Percentiles rank a stretch among this genome's conserved stretches.
Conservation (phyloP, 2,329 filamentous ascomycete species). For the Aspergillus jensenii region DNA sequence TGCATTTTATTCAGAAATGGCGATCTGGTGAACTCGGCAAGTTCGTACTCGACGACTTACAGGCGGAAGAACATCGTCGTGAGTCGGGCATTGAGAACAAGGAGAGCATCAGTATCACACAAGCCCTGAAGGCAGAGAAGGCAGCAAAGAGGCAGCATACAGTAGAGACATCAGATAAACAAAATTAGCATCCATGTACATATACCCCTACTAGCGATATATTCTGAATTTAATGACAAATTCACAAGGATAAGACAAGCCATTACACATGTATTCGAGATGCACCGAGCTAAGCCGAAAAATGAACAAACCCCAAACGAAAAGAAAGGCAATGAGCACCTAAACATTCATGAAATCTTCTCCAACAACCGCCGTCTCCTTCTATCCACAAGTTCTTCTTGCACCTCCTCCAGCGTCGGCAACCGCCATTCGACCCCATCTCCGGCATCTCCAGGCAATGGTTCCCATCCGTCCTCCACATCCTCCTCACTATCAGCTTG, state of each 20-base stretch:
- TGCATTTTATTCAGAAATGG: slow-evolving; percentile 82
- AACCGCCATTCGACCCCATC: slow-evolving; percentile 81
- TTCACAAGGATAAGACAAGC: slow-evolving; percentile 6
- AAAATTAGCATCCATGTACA: slow-evolving; percentile 14
- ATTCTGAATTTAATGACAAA: slow-evolving; percentile 22
- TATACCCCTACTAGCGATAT: slow-evolving; percentile 2
- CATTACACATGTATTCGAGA: slow-evolving; percentile 6
- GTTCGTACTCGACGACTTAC: slow-evolving; percentile 78
- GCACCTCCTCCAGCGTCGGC: slow-evolving; percentile 87
- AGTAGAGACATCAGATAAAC: slow-evolving; percentile 20
- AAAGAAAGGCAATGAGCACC: slow-evolving; percentile 11
- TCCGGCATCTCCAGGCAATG: slow-evolving; percentile 80
- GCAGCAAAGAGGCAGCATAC: slow-evolving; percentile 25
- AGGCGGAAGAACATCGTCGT: slow-evolving; percentile 57
- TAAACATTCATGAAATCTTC: slow-evolving; percentile 59
- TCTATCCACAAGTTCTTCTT: slow-evolving; percentile 86
- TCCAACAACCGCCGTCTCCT: slow-evolving; percentile 80
- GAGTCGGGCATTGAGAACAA: slow-evolving; percentile 29
- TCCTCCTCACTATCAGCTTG: slow-evolving; percentile 55
- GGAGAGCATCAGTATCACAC: slow-evolving; percentile 42
- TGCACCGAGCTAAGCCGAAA: slow-evolving; percentile 11
- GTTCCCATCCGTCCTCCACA: slow-evolving; percentile 71
- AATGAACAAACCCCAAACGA: slow-evolving; percentile 2
- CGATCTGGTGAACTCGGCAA: slow-evolving; percentile 71
- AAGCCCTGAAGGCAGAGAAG: slow-evolving; percentile 43